Evolutionary conservation across 2,329 filamentous ascomycete species (phyloP), one percentile per base, ranked within the genome.

Genomic region (Diaporthe australafricana): DNA sequence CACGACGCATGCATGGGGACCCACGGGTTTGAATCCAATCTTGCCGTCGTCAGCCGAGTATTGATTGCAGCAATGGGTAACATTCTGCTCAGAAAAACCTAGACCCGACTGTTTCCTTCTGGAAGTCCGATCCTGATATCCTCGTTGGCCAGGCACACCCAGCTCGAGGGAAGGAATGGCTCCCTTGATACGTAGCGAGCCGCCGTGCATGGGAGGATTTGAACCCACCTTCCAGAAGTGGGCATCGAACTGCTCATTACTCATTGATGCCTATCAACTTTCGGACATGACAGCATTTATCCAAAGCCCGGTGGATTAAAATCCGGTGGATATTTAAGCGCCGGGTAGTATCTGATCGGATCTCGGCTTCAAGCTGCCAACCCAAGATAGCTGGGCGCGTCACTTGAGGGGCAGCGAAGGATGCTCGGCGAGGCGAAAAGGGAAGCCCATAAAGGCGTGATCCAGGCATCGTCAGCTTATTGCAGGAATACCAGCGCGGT

Each of bases 21-120:
- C 60, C 60, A 63, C 60, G 27, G n/a, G 42, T 48, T 63, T 48
- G 60, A 63, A 38, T 42, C n/a, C 60, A 63, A 63, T 48, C 60
- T 48, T 27, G 27, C n/a, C 60, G 42, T 35, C 14, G 42, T 63
- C 42, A 25, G 42, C 42, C 42, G 5, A 63, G 40, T 20, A 25
- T 14, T 63, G 11, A 57, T 40, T 8, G 32, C 32, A 25, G 32
- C 20, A n/a, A 22, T 40, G 42, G 42, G 22, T 48, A n/a, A n/a
- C n/a, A n/a, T 40, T 48, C 14, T 25, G 7, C 30, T n/a, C 32
- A 14, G 14, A 8, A 2, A 17, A 63, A 63, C 12, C 30, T 20
- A 63, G 57, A 63, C 25, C 20, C 20, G 32, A 9, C 53, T n/a
- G 20, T 9, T 22, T 17, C 17, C 42, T 63, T 63, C 60, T 48